Conservation (phyloP, 2,329 filamentous ascomycete genomes). For the Aquanectria penicillioides region DNA sequence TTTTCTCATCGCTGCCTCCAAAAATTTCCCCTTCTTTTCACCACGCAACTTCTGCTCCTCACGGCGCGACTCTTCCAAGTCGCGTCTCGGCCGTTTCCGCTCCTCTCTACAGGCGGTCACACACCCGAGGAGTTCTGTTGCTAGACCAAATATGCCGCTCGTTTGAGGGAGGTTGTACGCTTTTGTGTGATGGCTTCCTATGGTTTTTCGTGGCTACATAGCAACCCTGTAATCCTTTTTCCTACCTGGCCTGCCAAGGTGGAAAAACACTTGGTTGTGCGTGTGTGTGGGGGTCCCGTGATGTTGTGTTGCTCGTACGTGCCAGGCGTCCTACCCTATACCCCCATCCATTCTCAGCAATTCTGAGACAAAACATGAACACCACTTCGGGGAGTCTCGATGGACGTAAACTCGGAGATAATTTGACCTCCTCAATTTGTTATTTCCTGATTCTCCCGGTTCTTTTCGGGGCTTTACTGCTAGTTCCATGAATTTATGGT, state of each 20-base stretch:
- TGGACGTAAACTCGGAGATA: not conserved
- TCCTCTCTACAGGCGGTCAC: slow-evolving; percentile 37
- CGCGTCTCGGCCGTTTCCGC: slow-evolving; percentile 36
- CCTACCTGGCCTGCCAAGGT: not conserved
- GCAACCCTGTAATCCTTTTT: not conserved
- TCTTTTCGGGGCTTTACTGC: too few species aligned
- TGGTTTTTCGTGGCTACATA: slow-evolving; percentile 57
- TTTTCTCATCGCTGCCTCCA: not conserved
- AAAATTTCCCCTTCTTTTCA: slow-evolving; percentile 28
- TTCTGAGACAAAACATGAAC: not conserved
- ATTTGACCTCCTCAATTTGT: too few species aligned
- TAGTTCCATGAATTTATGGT: too few species aligned
- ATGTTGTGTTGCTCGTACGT: not conserved
- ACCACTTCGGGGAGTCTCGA: not conserved
- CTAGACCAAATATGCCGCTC: slow-evolving; percentile 53
- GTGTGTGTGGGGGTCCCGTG: not conserved
- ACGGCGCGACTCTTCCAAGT: slow-evolving; percentile 38
- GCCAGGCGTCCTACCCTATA: not conserved
- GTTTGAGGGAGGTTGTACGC: slow-evolving; percentile 56
- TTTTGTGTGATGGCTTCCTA: slow-evolving; percentile 54
- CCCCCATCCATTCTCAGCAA: not conserved
- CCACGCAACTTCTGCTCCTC: slow-evolving; percentile 47
- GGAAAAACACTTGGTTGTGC: not conserved
- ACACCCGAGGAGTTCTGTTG: slow-evolving; percentile 40
- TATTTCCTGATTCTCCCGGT: too few species aligned